Percentiles rank a stretch among this genome's conserved stretches.
Evolutionary conservation across 306 rosid species (phyloP).

Genomic region (Cicer judaicum): DNA sequence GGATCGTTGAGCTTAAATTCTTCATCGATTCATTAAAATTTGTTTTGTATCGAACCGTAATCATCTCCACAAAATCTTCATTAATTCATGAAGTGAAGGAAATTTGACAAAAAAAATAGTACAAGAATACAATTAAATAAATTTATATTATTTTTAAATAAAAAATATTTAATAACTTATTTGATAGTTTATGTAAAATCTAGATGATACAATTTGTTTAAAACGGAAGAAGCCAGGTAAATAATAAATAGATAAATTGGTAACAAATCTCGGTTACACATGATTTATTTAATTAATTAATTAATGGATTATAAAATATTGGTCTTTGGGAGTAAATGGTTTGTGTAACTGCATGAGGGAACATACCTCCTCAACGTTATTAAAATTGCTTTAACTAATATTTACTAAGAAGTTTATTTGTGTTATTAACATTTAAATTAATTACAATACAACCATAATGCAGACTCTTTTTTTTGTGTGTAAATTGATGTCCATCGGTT

Average conservation of each 20-base stretch:
- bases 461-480: no score
- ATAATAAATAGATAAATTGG: background rate
- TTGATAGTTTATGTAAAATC: background rate
- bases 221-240: background rate
- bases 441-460: no score
- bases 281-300: background rate
- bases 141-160: no score
- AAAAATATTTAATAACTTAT: background rate
- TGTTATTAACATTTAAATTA: no score
- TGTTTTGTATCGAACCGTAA: no score
- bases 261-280: background rate
- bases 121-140: no score
- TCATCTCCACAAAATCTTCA: no score
- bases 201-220: background rate
- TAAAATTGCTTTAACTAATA: constrained; percentile 10
- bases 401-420: background rate
- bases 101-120: no score
- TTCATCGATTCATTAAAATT: no score
- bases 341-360: constrained; percentile 10
- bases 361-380: background rate
- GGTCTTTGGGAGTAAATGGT: constrained; percentile 20
- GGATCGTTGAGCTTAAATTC: no score
- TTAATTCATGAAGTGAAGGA: no score
- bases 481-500: no score
- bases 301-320: constrained; percentile 10